Evolutionary conservation across 345 rosid species (phyloP).

Genomic region (Camelina sativa): DNA sequence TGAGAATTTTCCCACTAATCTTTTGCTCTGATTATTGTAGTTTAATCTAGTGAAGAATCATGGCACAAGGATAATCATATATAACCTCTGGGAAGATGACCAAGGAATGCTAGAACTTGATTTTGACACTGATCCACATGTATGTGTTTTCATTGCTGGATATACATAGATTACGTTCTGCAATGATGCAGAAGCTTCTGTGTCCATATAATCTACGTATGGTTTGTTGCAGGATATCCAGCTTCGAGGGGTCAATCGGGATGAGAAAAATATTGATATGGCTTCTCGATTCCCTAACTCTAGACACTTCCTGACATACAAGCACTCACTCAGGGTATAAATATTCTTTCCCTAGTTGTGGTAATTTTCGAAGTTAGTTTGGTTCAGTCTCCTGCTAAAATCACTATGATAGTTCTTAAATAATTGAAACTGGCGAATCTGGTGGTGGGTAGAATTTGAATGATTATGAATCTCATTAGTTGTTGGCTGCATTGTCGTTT

Average conservation of each 20-base stretch:
- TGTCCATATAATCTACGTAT: constrained; percentile 5
- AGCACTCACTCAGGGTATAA: constrained; percentile 88
- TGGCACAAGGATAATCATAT: constrained; percentile 85
- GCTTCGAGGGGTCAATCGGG: constrained; percentile 94
- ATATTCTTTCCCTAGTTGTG: background rate
- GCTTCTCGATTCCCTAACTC: constrained; percentile 78
- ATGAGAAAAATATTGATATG: constrained; percentile 85
- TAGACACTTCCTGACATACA: constrained; percentile 84
- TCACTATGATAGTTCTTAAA: constrained; percentile 17
- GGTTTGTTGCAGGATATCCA: constrained; percentile 81
- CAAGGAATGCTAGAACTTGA: constrained; percentile 84
- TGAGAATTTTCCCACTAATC: background rate
- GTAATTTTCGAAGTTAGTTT: background rate
- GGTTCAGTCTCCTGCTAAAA: constrained; percentile 11
- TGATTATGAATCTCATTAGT: background rate
- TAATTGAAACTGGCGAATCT: background rate
- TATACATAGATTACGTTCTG: background rate
- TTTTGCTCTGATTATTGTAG: constrained; percentile 48
- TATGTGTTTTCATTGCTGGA: constrained; percentile 41
- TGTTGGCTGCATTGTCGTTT: constrained; percentile 9
- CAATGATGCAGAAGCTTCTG: constrained; percentile 7
- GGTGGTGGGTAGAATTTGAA: background rate
- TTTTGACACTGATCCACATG: constrained; percentile 74
- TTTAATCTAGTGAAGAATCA: constrained; percentile 71
- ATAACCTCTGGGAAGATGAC: constrained; percentile 98